A percentile compares a stretch with the other conserved stretches of the same genome.
Conservation (phyloP, 345 rosid genomes). For the Hibiscus tridactylites region DNA sequence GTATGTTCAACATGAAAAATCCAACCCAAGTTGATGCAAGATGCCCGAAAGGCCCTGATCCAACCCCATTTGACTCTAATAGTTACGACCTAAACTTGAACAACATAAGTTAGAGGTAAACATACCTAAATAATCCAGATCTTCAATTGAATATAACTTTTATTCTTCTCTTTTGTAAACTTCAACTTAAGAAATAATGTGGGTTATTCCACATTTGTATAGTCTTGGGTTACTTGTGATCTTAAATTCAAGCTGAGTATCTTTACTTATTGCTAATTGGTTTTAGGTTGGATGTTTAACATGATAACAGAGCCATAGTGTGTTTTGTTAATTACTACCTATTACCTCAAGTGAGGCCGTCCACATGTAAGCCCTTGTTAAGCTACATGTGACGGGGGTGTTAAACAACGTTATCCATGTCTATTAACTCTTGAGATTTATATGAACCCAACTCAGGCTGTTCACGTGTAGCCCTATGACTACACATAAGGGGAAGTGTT, state of each 20-base stretch:
- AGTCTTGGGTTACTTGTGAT: neutral
- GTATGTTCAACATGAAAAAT: neutral
- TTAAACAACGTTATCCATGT: neutral
- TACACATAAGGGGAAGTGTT: neutral
- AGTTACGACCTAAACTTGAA: neutral
- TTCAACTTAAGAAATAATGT: neutral
- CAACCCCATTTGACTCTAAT: neutral
- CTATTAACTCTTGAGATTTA: neutral
- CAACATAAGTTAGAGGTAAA: neutral
- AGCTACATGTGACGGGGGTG: neutral
- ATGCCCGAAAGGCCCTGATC: conserved; percentile 22
- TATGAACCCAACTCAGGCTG: neutral
- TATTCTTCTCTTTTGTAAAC: neutral
- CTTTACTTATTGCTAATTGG: neutral
- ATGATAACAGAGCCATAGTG: neutral
- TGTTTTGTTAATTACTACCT: neutral
- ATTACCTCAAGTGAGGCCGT: neutral
- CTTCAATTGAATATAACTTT: neutral
- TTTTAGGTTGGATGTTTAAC: neutral
- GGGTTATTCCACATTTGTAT: neutral
- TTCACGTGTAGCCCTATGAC: neutral
- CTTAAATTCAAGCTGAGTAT: neutral
- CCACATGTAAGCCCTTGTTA: neutral
- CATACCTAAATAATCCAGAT: neutral
- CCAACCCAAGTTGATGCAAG: neutral